Base-by-base conservation (phyloP, 768 basidiomycete genomes). In the Peribolospora kevripleyi region DNA sequence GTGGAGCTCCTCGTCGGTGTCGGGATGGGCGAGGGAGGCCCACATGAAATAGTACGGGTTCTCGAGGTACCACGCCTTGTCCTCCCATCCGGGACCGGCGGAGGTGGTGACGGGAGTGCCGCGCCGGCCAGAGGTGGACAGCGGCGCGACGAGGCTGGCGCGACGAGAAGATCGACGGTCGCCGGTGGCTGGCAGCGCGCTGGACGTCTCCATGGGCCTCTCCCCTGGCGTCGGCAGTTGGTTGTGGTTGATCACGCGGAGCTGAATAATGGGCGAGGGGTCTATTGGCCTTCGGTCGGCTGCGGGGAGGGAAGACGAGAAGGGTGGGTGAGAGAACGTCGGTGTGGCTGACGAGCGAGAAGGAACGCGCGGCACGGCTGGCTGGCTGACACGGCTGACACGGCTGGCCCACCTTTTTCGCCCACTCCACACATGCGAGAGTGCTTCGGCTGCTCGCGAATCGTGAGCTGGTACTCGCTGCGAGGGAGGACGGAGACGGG, bases 21-120 rank as follows among this genome's bases (percentile, higher is more conserved):
- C 85, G 0, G 84, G 83, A 61, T 86, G 80, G 1, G 86, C 85
- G 46, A 90, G 74, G 63, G 79, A 80, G 37, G 87, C 86, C 62
- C 86, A 88, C 83, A 90, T 90, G 68, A 91, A 88, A 66, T 87
- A 91, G 66, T 90, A 90, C 0, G 87, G 87, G 61, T 90, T 85
- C 65, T 87, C 84, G 13, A 86, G 74, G 65, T 78, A 85, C 25
- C 72, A 75, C 54, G 76, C 73, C 1, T 74, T 70, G 64, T 79
- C 45, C 14, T 51, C 37, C 36, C 48, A 46, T 5, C 53, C 39
- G 42, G 53, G 50, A 13, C 59, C 48, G 46, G 51, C 53, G 51
- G 51, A 13, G 25, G 39, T 48, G 50, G 57, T 36, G 57, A 43
- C 55, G 11, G 59, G 56, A 7, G 61, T 57, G 5, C 58, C 1